Conservation (phyloP, 2,329 filamentous ascomycete species). For the Chaetomiaceae sp. region DNA sequence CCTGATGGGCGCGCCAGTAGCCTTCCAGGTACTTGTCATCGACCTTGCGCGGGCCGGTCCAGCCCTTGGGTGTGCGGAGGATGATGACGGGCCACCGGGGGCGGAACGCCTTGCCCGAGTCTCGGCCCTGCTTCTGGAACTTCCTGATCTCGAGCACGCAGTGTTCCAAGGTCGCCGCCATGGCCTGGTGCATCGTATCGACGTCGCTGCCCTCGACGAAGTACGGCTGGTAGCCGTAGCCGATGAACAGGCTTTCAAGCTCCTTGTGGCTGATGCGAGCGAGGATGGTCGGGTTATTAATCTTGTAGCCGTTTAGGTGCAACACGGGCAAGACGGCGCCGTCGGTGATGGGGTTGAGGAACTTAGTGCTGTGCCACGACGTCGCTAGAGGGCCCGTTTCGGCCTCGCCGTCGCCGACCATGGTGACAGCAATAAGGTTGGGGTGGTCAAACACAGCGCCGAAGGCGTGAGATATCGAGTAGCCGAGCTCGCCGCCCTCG, state of each 20-base stretch:
- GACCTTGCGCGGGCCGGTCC: constrained; percentile 70
- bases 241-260: constrained; percentile 62
- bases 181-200: constrained; percentile 74
- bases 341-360: constrained; percentile 73
- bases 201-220: constrained; percentile 74
- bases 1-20: constrained; percentile 76
- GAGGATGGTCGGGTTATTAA: constrained; percentile 73
- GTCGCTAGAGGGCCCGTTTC: constrained; percentile 76
- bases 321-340: constrained; percentile 74
- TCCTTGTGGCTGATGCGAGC: constrained; percentile 71
- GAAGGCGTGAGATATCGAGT: constrained; percentile 74
- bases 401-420: constrained; percentile 78
- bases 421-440: constrained; percentile 67
- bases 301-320: constrained; percentile 81
- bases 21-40: constrained; percentile 67
- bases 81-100: constrained; percentile 77
- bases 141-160: constrained; percentile 65
- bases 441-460: constrained; percentile 73
- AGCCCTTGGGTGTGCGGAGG: constrained; percentile 73
- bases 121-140: constrained; percentile 67
- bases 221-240: constrained; percentile 76
- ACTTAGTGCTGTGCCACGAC: constrained; percentile 79
- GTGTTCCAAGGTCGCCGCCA: constrained; percentile 71
- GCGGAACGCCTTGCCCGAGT: constrained; percentile 63
- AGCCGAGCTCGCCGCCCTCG: constrained; percentile 78